Evolutionary conservation across 179 eudicot species (phyloP), one percentile per base, ranked within the genome.

Genomic region (Silene coronaria): DNA sequence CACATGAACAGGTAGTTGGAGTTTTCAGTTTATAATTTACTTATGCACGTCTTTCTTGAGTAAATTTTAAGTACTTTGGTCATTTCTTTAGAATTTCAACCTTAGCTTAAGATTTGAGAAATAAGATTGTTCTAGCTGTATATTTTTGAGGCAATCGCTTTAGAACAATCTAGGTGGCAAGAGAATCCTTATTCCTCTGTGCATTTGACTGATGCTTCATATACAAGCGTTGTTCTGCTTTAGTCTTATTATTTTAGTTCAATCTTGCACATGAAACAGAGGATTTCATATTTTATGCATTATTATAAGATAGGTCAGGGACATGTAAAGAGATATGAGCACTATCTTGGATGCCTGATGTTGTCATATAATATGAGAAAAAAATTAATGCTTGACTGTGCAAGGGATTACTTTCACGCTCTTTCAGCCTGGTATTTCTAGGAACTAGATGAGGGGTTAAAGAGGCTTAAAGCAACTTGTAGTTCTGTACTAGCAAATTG

Each of bases 1-100:
- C 85, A 71, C 85, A 78, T 75, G 97, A 95, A 82, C 91, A 90
- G 97, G 99, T 92, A 87, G 26, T 38, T 62, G 14, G 57, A 2
- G 4, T 1, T 38, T 28, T 58, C 68, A 14, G 10, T 26, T 45
- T 45, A 45, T 61, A 11, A 19, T 55, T 57, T 28, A 57, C 5
- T 19, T 0, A 14, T 16, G 12, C 28, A 5, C 7, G 21, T 12
- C 26, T 45, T 45, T 71, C 58, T 27, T 71, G 62, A 17, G 46
- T 55, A 42, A 42, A 1, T 45, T 16, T 23, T 23, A 22, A 45
- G 58, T 13, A 24, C 24, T 10, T 3, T 24, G 21, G 60, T 24
- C 24, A 16, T 66, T 34, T 30, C 10, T 42, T 21, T 10, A 68
- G 55, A 67, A 2, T 11, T 0, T 45, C 51, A 12, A 45, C 51